phyloP scores from a whole-genome alignment of 2,329 filamentous ascomycete genomes.

The Aspergillus terreus region DNA sequence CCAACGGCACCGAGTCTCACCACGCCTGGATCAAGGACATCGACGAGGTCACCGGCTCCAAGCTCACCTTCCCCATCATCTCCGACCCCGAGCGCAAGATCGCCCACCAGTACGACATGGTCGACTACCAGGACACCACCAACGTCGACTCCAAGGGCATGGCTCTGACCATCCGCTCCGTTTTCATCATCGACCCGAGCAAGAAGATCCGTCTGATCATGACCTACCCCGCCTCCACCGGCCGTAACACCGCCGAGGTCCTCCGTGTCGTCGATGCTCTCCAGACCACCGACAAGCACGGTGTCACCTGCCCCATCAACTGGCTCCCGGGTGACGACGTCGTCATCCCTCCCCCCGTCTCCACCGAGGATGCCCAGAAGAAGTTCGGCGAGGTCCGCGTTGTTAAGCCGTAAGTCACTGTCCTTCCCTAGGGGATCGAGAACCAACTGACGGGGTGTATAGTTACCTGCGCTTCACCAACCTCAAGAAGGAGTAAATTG shows the following conservation, averaged over 20 bases:
- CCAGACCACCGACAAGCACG: slow-evolving; percentile 84
- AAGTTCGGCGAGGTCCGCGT: slow-evolving; percentile 72
- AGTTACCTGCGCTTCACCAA: slow-evolving; percentile 38
- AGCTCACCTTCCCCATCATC: slow-evolving; percentile 74
- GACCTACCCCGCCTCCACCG: slow-evolving; percentile 87
- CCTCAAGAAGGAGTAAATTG: slow-evolving; percentile 31
- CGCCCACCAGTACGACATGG: slow-evolving; percentile 76
- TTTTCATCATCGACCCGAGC: slow-evolving; percentile 91
- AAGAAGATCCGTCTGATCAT: slow-evolving; percentile 94
- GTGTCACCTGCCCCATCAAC: slow-evolving; percentile 84
- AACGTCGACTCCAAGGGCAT: slow-evolving; percentile 77
- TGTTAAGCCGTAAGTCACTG: slow-evolving; percentile 52
- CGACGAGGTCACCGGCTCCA: slow-evolving; percentile 70
- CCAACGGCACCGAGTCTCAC: slow-evolving; percentile 82
- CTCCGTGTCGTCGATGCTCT: slow-evolving; percentile 76
- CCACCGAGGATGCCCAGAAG: slow-evolving; percentile 79
- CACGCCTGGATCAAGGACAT: slow-evolving; percentile 89
- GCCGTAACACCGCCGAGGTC: slow-evolving; percentile 77
- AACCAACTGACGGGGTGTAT: slow-evolving; percentile 1
- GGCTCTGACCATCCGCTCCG: slow-evolving; percentile 90
- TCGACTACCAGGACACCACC: slow-evolving; percentile 78
- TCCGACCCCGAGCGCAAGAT: slow-evolving; percentile 77
- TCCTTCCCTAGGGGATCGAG: neutral
- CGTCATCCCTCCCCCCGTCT: slow-evolving; percentile 80
- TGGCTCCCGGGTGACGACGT: slow-evolving; percentile 88